These are phyloP conservation scores for Orobanche coerulescens DNA, from an alignment of 257 asterid species.

Conservation along the genomic window DNA sequence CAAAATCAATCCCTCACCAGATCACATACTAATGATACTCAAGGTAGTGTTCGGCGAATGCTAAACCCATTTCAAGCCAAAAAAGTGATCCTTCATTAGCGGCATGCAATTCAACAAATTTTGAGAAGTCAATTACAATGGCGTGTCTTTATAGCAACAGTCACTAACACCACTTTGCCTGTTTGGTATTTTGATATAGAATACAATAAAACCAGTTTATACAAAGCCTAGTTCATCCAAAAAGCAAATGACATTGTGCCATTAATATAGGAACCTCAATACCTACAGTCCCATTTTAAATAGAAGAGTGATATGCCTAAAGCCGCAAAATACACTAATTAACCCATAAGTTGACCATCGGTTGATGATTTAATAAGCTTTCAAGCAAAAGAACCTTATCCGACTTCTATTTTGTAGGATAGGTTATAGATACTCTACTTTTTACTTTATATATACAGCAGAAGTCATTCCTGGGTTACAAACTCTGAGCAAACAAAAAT, in stretches of 20 bases:
- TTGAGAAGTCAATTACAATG: conserved; percentile 3
- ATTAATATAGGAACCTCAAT: not conserved
- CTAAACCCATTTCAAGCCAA: conserved; percentile 3
- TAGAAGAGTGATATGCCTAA: not conserved
- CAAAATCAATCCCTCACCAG: conserved; percentile 8
- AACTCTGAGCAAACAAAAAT: too few relatives aligned
- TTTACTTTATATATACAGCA: too few relatives aligned
- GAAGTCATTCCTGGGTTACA: too few relatives aligned
- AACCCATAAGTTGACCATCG: not conserved
- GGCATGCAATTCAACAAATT: not conserved
- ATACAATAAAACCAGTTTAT: conserved; percentile 3
- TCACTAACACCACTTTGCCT: not conserved
- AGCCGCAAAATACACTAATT: not conserved
- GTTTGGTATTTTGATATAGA: not conserved
- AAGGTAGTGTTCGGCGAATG: not conserved
- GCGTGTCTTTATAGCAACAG: not conserved
- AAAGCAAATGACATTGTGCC: not conserved
- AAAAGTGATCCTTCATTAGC: not conserved
- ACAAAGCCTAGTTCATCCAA: conserved; percentile 2
- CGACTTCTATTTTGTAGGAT: too few relatives aligned
- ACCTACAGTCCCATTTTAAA: not conserved
- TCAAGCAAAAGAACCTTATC: too few relatives aligned
- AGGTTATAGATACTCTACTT: too few relatives aligned
- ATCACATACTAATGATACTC: not conserved
- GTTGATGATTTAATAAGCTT: not conserved